Conservation (phyloP, 306 rosid genomes). For the Datisca glomerata region DNA sequence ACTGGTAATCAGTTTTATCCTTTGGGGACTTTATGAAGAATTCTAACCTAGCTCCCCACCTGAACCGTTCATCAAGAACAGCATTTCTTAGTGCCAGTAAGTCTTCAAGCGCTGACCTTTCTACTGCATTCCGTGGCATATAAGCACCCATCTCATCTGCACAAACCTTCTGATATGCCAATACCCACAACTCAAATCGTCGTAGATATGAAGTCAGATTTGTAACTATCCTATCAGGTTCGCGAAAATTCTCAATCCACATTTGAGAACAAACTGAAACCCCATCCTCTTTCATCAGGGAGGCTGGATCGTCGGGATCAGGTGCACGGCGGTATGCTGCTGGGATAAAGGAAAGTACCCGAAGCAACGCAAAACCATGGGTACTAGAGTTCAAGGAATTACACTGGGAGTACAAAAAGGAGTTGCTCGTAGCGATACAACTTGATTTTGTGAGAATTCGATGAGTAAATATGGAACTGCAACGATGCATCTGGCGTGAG, state of each 20-base stretch:
- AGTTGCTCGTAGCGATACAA: slow-evolving; percentile 11
- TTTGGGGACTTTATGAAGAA: slow-evolving; percentile 52
- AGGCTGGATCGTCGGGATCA: slow-evolving; percentile 57
- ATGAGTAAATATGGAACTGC: slow-evolving; percentile 33
- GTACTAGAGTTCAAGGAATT: slow-evolving; percentile 10
- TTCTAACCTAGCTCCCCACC: slow-evolving; percentile 78
- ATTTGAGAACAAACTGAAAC: slow-evolving; percentile 50
- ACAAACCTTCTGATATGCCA: slow-evolving; percentile 78
- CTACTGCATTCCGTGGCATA: slow-evolving; percentile 46
- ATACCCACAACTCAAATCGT: slow-evolving; percentile 74
- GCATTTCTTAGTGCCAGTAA: slow-evolving; percentile 76
- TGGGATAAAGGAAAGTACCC: slow-evolving; percentile 25
- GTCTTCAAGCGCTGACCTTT: slow-evolving; percentile 49
- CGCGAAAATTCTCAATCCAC: slow-evolving; percentile 82
- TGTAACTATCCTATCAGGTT: slow-evolving; percentile 43
- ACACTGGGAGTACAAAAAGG: slow-evolving; percentile 11
- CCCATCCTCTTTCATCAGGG: slow-evolving; percentile 58
- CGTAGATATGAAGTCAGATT: slow-evolving; percentile 56
- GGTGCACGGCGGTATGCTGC: slow-evolving; percentile 28
- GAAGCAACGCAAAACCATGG: slow-evolving; percentile 14
- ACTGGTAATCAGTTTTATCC: slow-evolving; percentile 60
- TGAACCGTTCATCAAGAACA: slow-evolving; percentile 63
- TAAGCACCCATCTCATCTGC: slow-evolving; percentile 83
- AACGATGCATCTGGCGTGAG: slow-evolving; percentile 45
- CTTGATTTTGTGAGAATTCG: slow-evolving; percentile 16